These are phyloP conservation scores for Coemansia sp. DNA, from an alignment of 192 early-diverging fungal genomes.

Conservation along the genomic window DNA sequence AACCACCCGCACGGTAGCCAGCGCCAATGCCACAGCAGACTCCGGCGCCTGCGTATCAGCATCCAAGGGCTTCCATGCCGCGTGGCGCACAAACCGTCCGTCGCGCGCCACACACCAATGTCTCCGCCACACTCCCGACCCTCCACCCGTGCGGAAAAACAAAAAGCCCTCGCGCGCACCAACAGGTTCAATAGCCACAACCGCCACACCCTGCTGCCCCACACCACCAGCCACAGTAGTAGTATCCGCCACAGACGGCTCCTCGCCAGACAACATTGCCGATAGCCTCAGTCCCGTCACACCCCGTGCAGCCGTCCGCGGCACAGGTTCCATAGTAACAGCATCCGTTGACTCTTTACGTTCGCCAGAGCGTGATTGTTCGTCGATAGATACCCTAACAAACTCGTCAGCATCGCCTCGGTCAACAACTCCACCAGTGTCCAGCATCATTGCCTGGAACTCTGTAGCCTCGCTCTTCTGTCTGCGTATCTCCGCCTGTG, in stretches of 20 bases:
- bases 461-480: conserved; percentile 38
- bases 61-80: conserved; percentile 5
- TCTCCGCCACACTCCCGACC: conserved; percentile 29
- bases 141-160: conserved; percentile 17
- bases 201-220: not conserved
- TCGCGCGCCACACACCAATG: conserved; percentile 45
- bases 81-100: conserved; percentile 27
- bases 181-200: not conserved
- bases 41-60: conserved; percentile 8
- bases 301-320: too few species aligned
- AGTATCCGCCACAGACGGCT: not conserved
- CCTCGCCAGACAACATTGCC: conserved; percentile 15
- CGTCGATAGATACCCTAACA: conserved; percentile 38
- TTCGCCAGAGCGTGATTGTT: not conserved
- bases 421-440: conserved; percentile 30
- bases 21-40: conserved; percentile 17
- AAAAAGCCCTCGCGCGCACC: conserved; percentile 43
- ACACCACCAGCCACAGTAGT: not conserved
- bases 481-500: conserved; percentile 28
- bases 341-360: too few species aligned
- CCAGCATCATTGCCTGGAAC: conserved; percentile 44
- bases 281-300: conserved; percentile 27
- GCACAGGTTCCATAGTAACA: too few species aligned
- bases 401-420: conserved; percentile 37
- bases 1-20: conserved; percentile 41